Evolutionary conservation across 495 filamentous ascomycete genomes (phyloP), one percentile per base, ranked within the genome.

Genomic region (Aspergillus egyptiacus): DNA sequence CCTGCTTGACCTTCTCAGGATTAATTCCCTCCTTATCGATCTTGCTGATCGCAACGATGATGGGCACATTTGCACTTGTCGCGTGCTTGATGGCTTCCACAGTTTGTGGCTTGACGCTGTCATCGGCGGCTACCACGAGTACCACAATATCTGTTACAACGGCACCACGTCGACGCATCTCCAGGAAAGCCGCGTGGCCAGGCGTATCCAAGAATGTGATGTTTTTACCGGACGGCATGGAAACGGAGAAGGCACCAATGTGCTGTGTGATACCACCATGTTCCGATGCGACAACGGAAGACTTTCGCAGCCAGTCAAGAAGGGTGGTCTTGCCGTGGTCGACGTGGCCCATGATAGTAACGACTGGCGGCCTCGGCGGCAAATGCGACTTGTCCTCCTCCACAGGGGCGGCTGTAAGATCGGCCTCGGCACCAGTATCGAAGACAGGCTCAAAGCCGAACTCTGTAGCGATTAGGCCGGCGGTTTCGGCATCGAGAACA

Each of bases 301-400:
- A 91, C 55, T 95, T 91, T 10, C 94, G 89, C 24, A 99, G 74
- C 71, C 83, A 97, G 55, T 99, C 94, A 7, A 99, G 73, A 24
- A 99, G 80, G 0, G 94, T 97, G 0, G 94, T 99, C 72, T 99
- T 99, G 23, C 94, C 94, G 64, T 99, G 94, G 62, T 99, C 94
- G 56, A 99, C 94, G 55, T 99, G 94, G 6, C 94, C 94, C 94
- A 99, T 99, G 62, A 99, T 97, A 11, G 94, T 99, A 32, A 99
- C 93, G 11, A 99, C 87, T 5, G 94, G 94, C 6, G 94, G 91
- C 32, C 94, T 79, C 6, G 71, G 57, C 1, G 89, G 90, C 33
- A 95, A 64, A 5, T 64, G 50, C 2, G 85, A 84, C 22, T 75
- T 78, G 57, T 96, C 89, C 56, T 87, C 82, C 5, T 81, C 74